These are phyloP conservation scores for Spizellomyces sp. DNA, from an alignment of 192 early-diverging fungal genomes.

Conservation along the genomic window DNA sequence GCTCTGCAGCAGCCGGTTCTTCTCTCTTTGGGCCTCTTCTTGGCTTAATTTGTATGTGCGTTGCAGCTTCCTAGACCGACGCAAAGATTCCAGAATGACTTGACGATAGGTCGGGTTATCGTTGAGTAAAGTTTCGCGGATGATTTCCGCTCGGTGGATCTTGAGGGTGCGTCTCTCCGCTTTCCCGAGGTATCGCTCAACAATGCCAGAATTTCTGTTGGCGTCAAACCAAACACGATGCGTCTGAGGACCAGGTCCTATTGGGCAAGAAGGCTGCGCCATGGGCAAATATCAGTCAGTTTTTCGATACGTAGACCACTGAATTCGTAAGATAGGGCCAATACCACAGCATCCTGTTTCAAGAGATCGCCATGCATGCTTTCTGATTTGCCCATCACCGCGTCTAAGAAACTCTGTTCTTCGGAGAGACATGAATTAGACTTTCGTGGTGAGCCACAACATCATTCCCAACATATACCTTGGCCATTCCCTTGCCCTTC, in stretches of 20 bases:
- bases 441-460: too few relatives aligned
- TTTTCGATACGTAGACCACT: too few relatives aligned
- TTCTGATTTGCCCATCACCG: background rate
- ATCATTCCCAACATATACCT: too few relatives aligned
- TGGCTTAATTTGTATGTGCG: conserved; percentile 4
- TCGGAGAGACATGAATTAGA: too few relatives aligned
- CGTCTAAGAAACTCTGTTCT: background rate
- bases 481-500: too few relatives aligned
- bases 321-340: too few relatives aligned
- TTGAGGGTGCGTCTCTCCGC: conserved; percentile 17
- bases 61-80: conserved; percentile 9
- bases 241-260: conserved; percentile 25
- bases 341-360: background rate
- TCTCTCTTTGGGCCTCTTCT: conserved; percentile 22
- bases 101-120: conserved; percentile 24
- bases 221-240: conserved; percentile 33
- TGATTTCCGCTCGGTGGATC: conserved; percentile 31
- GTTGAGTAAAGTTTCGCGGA: conserved; percentile 2
- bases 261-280: conserved; percentile 4
- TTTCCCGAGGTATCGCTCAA: conserved; percentile 31
- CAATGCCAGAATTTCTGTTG: conserved; percentile 19
- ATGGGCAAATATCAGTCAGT: too few relatives aligned
- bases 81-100: conserved; percentile 17
- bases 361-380: background rate
- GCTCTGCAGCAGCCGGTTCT: conserved; percentile 14